These are phyloP conservation scores for Colletotrichum truncatum DNA, from an alignment of 2,329 filamentous ascomycete genomes.

Conservation along the genomic window DNA sequence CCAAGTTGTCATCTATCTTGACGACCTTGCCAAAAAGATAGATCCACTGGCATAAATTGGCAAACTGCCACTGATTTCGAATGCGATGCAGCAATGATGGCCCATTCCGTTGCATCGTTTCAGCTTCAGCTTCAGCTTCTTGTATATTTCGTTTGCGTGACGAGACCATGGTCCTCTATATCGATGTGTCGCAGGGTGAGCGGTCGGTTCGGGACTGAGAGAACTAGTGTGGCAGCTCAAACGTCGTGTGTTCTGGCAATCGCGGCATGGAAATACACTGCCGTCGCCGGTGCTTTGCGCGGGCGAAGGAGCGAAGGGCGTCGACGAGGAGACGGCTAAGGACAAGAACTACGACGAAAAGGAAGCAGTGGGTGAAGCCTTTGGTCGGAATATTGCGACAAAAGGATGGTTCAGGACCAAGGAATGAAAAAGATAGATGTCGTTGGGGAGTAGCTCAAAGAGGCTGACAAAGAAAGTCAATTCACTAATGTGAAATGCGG, in stretches of 20 bases:
- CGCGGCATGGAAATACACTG: conserved; percentile 17
- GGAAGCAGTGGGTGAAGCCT: no score
- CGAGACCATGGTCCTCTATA: conserved; percentile 48
- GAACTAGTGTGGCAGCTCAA: not conserved
- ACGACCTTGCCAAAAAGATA: conserved; percentile 88
- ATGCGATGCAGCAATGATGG: conserved; percentile 69
- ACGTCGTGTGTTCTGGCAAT: not conserved
- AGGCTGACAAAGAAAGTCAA: no score
- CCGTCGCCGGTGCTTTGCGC: no score
- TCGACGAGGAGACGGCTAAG: no score
- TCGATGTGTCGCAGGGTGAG: not conserved
- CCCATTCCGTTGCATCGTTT: conserved; percentile 40
- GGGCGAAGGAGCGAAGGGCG: no score
- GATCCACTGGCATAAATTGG: conserved; percentile 93
- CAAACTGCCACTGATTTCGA: conserved; percentile 95
- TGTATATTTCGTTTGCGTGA: conserved; percentile 58
- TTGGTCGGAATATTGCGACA: no score
- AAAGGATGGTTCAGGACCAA: no score
- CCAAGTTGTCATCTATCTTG: conserved; percentile 88
- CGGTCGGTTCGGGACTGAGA: not conserved
- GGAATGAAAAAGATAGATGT: no score
- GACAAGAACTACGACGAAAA: no score
- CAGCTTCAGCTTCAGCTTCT: conserved; percentile 53
- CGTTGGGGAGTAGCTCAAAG: no score
- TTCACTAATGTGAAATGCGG: no score